A percentile compares a stretch with the other conserved stretches of the same genome.
phyloP scores from a whole-genome alignment of 148 eudicot genomes.

The Heliamphora exappendiculata region DNA sequence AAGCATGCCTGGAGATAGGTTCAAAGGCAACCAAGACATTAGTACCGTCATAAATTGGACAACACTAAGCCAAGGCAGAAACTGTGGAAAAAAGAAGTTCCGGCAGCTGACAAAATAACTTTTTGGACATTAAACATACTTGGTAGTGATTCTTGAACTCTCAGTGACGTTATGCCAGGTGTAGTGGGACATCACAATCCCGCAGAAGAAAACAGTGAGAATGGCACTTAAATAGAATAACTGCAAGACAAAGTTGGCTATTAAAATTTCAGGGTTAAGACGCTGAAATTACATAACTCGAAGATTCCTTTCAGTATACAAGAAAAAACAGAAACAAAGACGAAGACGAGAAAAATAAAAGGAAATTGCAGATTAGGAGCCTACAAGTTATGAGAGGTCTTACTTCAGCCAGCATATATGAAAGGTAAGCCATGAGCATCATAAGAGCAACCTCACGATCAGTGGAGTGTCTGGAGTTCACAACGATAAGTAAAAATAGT shows the following conservation, averaged over 20 bases:
- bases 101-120: not conserved
- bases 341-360: not conserved
- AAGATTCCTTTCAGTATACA: not conserved
- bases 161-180: constrained; percentile 90
- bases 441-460: constrained; percentile 86
- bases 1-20: constrained; percentile 39
- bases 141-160: constrained; percentile 78
- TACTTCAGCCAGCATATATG: constrained; percentile 84
- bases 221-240: constrained; percentile 61
- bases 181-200: constrained; percentile 89
- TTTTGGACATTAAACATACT: constrained; percentile 29
- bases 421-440: constrained; percentile 81
- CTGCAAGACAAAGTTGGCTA: constrained; percentile 32
- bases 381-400: constrained; percentile 17
- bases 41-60: not conserved
- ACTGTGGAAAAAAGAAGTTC: not conserved
- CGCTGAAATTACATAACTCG: not conserved
- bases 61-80: not conserved
- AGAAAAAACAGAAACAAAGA: not conserved
- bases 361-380: not conserved
- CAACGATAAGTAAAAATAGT: not conserved
- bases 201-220: constrained; percentile 86
- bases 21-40: constrained; percentile 6
- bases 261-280: not conserved
- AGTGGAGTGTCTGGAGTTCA: constrained; percentile 61